A percentile compares a stretch with the other conserved stretches of the same genome.
Conservation (phyloP, 1,139 yeast species). For the Hyphopichia fennica region DNA sequence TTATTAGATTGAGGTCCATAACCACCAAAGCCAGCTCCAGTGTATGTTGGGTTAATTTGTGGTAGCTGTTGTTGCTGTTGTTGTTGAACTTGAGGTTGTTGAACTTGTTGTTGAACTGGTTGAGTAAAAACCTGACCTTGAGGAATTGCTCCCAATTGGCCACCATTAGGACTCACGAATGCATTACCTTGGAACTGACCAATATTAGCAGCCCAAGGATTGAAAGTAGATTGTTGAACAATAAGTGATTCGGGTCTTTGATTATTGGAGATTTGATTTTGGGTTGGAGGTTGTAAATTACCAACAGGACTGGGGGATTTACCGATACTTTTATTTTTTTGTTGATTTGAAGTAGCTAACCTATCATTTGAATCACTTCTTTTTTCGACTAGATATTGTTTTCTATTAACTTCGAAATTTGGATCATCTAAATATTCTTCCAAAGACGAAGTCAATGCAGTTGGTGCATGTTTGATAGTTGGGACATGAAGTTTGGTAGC, state of each 20-base stretch:
- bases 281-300: slow-evolving; percentile 11
- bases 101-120: slow-evolving; percentile 10
- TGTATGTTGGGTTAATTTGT: slow-evolving; percentile 29
- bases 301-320: background rate
- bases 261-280: slow-evolving; percentile 7
- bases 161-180: background rate
- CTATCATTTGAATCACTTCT: slow-evolving; percentile 5
- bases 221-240: slow-evolving; percentile 44
- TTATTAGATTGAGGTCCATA: slow-evolving; percentile 33
- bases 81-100: slow-evolving; percentile 12
- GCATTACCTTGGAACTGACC: background rate
- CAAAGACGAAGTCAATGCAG: slow-evolving; percentile 81
- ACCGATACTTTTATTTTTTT: slow-evolving; percentile 3
- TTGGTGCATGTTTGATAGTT: slow-evolving; percentile 95
- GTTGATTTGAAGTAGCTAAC: slow-evolving; percentile 5
- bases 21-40: slow-evolving; percentile 64
- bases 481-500: slow-evolving; percentile 91
- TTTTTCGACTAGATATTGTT: slow-evolving; percentile 71
- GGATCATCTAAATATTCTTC: slow-evolving; percentile 88
- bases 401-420: slow-evolving; percentile 77
- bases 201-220: slow-evolving; percentile 40
- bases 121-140: slow-evolving; percentile 8
- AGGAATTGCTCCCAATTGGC: slow-evolving; percentile 2
- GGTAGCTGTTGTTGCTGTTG: slow-evolving; percentile 13
- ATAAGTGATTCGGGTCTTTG: slow-evolving; percentile 31